Evolutionary conservation across 108 stramenopile species (phyloP).

Genomic region (Poteriospumella lacustris): DNA sequence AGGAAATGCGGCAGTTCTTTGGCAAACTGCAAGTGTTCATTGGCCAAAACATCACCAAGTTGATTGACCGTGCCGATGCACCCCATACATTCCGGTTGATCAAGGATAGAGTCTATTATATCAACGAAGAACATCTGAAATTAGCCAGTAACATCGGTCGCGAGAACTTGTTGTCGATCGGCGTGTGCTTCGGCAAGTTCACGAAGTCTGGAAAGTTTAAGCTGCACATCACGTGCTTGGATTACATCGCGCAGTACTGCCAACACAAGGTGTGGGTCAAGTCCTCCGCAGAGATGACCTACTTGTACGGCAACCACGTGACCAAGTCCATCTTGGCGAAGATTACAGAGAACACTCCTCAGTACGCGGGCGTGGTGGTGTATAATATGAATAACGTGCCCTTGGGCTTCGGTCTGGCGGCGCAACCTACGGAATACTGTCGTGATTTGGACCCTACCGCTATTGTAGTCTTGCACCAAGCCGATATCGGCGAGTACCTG

Average conservation of each 20-base stretch:
- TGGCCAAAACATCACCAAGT: constrained; percentile 78
- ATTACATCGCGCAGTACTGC: constrained; percentile 87
- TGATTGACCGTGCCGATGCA: constrained; percentile 82
- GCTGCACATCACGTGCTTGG: constrained; percentile 86
- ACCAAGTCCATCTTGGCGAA: constrained; percentile 85
- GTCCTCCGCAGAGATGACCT: constrained; percentile 91
- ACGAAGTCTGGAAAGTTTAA: constrained; percentile 92
- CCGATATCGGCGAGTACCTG: constrained; percentile 95
- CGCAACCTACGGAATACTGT: constrained; percentile 85
- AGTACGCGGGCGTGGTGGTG: constrained; percentile 96
- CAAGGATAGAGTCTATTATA: constrained; percentile 89
- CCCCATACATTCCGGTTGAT: constrained; percentile 53
- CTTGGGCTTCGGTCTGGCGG: constrained; percentile 93
- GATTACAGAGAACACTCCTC: constrained; percentile 91
- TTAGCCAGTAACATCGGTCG: constrained; percentile 33
- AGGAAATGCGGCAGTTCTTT: constrained; percentile 90
- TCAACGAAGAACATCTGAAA: constrained; percentile 57
- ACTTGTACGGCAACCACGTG: constrained; percentile 96
- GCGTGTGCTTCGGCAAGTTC: constrained; percentile 97
- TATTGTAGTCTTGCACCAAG: constrained; percentile 94
- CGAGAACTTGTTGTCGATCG: constrained; percentile 77
- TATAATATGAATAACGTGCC: constrained; percentile 88
- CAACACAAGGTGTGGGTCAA: constrained; percentile 98
- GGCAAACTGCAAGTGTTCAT: constrained; percentile 94
- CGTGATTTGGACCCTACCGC: constrained; percentile 86